phyloP scores from a whole-genome alignment of 1,284 basidiomycete species.

The Salmacisia buchloeana region DNA sequence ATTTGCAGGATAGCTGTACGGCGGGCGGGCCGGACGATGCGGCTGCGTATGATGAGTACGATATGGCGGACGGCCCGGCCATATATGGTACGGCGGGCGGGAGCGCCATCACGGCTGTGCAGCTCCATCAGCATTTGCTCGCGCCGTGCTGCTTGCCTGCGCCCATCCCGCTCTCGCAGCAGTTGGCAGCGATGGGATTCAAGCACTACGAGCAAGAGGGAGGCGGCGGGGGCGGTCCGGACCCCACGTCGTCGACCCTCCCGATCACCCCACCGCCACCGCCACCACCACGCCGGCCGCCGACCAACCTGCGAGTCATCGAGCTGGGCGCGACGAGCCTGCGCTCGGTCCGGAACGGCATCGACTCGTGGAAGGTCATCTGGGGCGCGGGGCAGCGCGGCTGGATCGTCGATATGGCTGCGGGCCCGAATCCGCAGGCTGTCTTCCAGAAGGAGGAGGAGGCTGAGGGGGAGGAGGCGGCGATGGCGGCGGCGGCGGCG shows the following conservation, averaged over 20 bases:
- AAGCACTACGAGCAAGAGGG: not conserved
- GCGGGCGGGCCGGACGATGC: slow-evolving; percentile 54
- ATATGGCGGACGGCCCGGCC: slow-evolving; percentile 57
- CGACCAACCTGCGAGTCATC: slow-evolving; percentile 75
- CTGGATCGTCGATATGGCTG: slow-evolving; percentile 87
- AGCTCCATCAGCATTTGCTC: slow-evolving; percentile 55
- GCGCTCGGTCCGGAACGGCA: slow-evolving; percentile 66
- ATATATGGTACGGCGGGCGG: slow-evolving; percentile 54
- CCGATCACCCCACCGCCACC: slow-evolving; percentile 65
- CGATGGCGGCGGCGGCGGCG: not conserved
- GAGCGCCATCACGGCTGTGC: slow-evolving; percentile 59
- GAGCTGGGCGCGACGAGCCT: slow-evolving; percentile 76
- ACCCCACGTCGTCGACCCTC: slow-evolving; percentile 29
- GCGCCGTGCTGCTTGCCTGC: slow-evolving; percentile 39
- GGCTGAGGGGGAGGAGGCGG: not conserved
- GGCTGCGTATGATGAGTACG: not conserved
- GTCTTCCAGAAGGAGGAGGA: not conserved
- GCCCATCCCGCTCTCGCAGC: slow-evolving; percentile 36
- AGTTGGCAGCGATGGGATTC: slow-evolving; percentile 43
- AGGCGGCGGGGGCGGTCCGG: slow-evolving; percentile 13
- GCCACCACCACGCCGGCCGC: slow-evolving; percentile 30
- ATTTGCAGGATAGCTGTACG: slow-evolving; percentile 64
- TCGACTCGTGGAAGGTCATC: slow-evolving; percentile 77
- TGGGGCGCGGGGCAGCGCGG: slow-evolving; percentile 85
- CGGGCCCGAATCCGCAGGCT: slow-evolving; percentile 63